These are phyloP conservation scores for Furcasterigmium sp. DNA, from an alignment of 2,329 filamentous ascomycete genomes.

Conservation along the genomic window DNA sequence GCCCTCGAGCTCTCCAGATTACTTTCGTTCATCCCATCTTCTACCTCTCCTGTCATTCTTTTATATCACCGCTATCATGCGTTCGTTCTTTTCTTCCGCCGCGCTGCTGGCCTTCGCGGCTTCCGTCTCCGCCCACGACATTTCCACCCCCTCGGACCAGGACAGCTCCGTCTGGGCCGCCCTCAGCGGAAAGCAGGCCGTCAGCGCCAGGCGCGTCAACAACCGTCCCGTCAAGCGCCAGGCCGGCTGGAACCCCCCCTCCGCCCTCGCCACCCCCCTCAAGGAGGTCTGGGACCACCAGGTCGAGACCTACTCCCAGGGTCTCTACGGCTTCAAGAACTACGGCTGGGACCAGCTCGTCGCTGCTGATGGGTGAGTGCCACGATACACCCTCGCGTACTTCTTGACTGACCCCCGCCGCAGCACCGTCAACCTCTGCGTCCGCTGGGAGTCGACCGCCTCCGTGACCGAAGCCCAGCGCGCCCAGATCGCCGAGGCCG, in stretches of 20 bases:
- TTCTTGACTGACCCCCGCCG: neutral
- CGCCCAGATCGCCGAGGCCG: constrained; percentile 25
- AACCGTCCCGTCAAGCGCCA: constrained; percentile 21
- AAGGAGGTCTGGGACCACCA: constrained; percentile 25
- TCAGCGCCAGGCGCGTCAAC: constrained; percentile 3
- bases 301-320: constrained; percentile 17
- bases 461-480: constrained; percentile 30
- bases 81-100: constrained; percentile 13
- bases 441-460: constrained; percentile 35
- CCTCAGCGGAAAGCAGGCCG: constrained; percentile 7
- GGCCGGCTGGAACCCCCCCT: constrained; percentile 21
- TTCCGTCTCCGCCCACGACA: constrained; percentile 14
- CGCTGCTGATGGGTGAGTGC: constrained; percentile 11
- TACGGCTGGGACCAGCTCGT: constrained; percentile 25
- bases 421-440: constrained; percentile 29
- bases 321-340: constrained; percentile 18
- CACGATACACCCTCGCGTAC: neutral
- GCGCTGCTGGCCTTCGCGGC: constrained; percentile 16
- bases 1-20: too few species aligned
- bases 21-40: too few species aligned
- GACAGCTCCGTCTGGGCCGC: constrained; percentile 21
- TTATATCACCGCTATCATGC: constrained; percentile 15
- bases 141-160: constrained; percentile 18
- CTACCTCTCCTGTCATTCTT: too few species aligned
- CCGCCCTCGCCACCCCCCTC: constrained; percentile 16